phyloP scores from a whole-genome alignment of 306 rosid genomes.

The Cicer chorassanicum region DNA sequence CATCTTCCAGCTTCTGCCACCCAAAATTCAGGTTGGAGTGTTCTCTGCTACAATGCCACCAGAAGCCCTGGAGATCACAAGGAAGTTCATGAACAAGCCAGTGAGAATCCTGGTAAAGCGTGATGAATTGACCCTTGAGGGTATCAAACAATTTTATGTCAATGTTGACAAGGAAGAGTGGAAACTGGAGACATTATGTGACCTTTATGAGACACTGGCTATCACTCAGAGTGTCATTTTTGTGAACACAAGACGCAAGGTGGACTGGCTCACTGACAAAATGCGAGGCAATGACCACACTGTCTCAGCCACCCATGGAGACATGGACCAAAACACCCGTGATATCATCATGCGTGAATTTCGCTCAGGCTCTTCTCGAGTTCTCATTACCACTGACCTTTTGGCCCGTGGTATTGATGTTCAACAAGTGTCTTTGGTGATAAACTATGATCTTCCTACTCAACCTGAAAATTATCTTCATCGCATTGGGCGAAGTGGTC shows the following conservation, averaged over 20 bases:
- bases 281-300: constrained; percentile 93
- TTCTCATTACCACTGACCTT: constrained; percentile 89
- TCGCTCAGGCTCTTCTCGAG: constrained; percentile 93
- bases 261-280: constrained; percentile 97
- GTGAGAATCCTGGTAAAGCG: constrained; percentile 93
- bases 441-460: constrained; percentile 87
- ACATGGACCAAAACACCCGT: constrained; percentile 95
- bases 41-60: constrained; percentile 99
- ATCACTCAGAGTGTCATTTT: constrained; percentile 93
- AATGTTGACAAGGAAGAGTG: constrained; percentile 89
- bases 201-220: constrained; percentile 87
- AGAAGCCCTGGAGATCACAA: constrained; percentile 88
- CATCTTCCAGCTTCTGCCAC: constrained; percentile 88
- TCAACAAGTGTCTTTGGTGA: constrained; percentile 90
- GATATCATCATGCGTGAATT: constrained; percentile 96
- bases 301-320: constrained; percentile 96
- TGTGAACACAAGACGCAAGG: constrained; percentile 92
- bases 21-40: constrained; percentile 90
- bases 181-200: constrained; percentile 94
- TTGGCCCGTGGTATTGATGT: constrained; percentile 98
- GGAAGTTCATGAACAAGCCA: constrained; percentile 96
- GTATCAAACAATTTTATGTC: constrained; percentile 90
- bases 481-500: constrained; percentile 93
- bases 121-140: constrained; percentile 91
- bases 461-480: constrained; percentile 96